Conservation (phyloP, 805 yeast genomes). For the Yarrowia sp. region DNA sequence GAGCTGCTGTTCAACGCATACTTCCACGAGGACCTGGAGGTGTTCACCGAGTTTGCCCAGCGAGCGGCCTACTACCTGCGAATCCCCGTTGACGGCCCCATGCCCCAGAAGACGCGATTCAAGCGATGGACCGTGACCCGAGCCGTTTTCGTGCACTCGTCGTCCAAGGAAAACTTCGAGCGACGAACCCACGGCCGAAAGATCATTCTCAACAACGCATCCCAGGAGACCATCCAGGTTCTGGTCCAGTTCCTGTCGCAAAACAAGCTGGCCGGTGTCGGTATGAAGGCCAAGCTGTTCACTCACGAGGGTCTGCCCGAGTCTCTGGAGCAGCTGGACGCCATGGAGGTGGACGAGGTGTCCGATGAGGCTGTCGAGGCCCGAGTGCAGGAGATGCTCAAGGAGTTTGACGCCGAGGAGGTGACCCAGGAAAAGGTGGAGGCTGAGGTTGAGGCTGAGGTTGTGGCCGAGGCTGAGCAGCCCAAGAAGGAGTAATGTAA, state of each 20-base stretch:
- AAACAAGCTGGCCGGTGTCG: slow-evolving; percentile 55
- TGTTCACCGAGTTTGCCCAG: slow-evolving; percentile 82
- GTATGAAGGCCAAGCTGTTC: slow-evolving; percentile 75
- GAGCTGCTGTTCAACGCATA: slow-evolving; percentile 43
- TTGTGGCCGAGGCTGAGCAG: neutral
- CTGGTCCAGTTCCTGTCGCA: slow-evolving; percentile 50
- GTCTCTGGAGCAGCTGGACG: slow-evolving; percentile 53
- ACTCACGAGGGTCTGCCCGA: slow-evolving; percentile 58
- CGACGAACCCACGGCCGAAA: slow-evolving; percentile 81
- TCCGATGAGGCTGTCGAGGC: slow-evolving; percentile 25
- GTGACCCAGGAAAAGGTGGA: slow-evolving; percentile 10
- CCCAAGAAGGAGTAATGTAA: slow-evolving; percentile 35
- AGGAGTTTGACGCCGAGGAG: slow-evolving; percentile 39
- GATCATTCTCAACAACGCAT: slow-evolving; percentile 81
- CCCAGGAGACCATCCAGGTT: slow-evolving; percentile 81
- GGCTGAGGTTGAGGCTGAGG: neutral
- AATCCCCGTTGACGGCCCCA: slow-evolving; percentile 81
- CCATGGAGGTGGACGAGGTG: slow-evolving; percentile 43
- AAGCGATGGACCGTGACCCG: slow-evolving; percentile 93
- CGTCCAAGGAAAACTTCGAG: slow-evolving; percentile 91
- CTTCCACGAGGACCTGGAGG: slow-evolving; percentile 71
- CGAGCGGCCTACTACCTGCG: slow-evolving; percentile 91
- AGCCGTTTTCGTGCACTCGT: slow-evolving; percentile 94
- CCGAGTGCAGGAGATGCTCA: slow-evolving; percentile 36
- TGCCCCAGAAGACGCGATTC: slow-evolving; percentile 69